These are phyloP conservation scores for Magnolia officinalis DNA, from an alignment of 164 flowering plant genomes.

Conservation along the genomic window DNA sequence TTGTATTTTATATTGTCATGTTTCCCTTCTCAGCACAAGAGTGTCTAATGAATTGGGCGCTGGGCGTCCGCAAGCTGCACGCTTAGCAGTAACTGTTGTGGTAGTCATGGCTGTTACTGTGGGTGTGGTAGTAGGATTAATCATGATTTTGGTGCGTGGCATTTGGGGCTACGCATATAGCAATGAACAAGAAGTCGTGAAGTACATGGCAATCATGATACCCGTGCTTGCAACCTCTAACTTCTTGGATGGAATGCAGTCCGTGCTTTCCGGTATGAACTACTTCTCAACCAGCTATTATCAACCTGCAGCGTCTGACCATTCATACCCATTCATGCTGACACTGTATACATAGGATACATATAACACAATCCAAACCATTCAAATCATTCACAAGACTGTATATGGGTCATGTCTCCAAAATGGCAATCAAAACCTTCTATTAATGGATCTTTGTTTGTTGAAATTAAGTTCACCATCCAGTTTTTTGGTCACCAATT, in stretches of 20 bases:
- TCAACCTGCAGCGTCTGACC: too few species aligned
- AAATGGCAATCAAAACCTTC: too few species aligned
- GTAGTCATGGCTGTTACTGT: slow-evolving; percentile 17
- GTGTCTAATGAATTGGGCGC: slow-evolving; percentile 47
- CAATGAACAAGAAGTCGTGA: slow-evolving; percentile 37
- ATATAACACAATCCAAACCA: too few species aligned
- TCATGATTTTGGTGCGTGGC: slow-evolving; percentile 23
- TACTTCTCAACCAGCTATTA: not conserved
- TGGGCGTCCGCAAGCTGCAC: slow-evolving; percentile 35
- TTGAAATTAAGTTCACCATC: too few species aligned
- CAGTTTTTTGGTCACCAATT: too few species aligned
- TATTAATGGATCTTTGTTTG: too few species aligned
- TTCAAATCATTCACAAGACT: too few species aligned
- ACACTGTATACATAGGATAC: too few species aligned
- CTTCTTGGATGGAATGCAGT: slow-evolving; percentile 48
- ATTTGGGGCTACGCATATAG: slow-evolving; percentile 31
- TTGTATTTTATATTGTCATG: not conserved
- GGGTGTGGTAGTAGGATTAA: slow-evolving; percentile 15
- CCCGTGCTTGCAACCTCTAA: slow-evolving; percentile 44
- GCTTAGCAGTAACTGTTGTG: slow-evolving; percentile 24
- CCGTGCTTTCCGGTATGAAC: slow-evolving; percentile 56
- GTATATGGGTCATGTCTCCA: too few species aligned
- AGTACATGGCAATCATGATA: slow-evolving; percentile 40
- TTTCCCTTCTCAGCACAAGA: slow-evolving; percentile 26
- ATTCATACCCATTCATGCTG: too few species aligned